phyloP scores from a whole-genome alignment of 768 basidiomycete genomes.

The Pisolithus sp. region DNA sequence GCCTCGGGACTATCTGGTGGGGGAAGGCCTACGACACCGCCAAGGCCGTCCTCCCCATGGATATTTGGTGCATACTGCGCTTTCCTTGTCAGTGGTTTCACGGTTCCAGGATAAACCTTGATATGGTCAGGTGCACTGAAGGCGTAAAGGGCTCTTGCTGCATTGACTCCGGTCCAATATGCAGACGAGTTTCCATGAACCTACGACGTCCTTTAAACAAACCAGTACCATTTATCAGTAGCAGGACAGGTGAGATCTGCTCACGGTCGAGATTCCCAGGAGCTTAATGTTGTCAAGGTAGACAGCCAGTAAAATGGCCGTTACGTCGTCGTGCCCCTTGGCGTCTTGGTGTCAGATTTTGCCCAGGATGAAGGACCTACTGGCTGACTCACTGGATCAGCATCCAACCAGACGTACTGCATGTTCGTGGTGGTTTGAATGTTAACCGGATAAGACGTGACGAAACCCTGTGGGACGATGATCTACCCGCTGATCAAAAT shows the following conservation, averaged over 20 bases:
- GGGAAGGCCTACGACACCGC: conserved; percentile 76
- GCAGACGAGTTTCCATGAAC: conserved; percentile 75
- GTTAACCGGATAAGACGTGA: background rate
- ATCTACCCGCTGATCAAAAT: background rate
- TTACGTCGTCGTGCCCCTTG: conserved; percentile 88
- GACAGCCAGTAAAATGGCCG: conserved; percentile 71
- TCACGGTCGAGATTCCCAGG: conserved; percentile 79
- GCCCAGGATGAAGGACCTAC: background rate
- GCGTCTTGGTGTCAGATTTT: conserved; percentile 1
- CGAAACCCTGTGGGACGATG: background rate
- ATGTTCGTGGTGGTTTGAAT: background rate
- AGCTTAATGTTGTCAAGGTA: conserved; percentile 60
- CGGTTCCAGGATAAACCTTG: conserved; percentile 63
- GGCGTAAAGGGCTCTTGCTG: conserved; percentile 68
- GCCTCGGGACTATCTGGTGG: conserved; percentile 42
- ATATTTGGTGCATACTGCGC: conserved; percentile 68
- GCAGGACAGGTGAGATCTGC: conserved; percentile 5
- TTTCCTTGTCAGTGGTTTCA: conserved; percentile 59
- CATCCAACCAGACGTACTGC: conserved; percentile 52
- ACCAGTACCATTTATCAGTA: background rate
- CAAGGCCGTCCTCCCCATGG: conserved; percentile 78
- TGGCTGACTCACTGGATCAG: conserved; percentile 49
- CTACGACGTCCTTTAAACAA: conserved; percentile 31
- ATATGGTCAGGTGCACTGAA: conserved; percentile 58
- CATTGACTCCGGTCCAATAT: conserved; percentile 61